These are phyloP conservation scores for Cryomyces minteri DNA, from an alignment of 495 filamentous ascomycete genomes.

Conservation along the genomic window DNA sequence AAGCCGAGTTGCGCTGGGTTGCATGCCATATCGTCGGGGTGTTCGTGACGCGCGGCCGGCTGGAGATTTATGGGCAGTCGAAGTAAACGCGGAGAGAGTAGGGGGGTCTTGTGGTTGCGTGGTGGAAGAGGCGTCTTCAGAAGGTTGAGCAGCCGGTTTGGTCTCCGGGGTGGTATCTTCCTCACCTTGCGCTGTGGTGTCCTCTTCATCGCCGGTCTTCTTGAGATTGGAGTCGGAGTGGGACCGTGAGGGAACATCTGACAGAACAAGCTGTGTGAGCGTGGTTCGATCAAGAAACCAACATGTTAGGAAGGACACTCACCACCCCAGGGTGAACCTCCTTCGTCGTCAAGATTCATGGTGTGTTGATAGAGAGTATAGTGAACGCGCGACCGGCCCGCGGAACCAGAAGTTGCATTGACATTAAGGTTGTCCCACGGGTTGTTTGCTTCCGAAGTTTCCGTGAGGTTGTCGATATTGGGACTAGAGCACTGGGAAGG, in stretches of 20 bases:
- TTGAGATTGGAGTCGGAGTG: constrained; percentile 13
- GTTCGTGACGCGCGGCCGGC: constrained; percentile 18
- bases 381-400: too few species aligned
- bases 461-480: too few species aligned
- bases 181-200: background rate
- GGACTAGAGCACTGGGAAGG: too few species aligned
- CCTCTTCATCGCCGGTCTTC: constrained; percentile 9
- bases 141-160: background rate
- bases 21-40: constrained; percentile 58
- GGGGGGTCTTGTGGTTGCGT: background rate
- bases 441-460: too few species aligned
- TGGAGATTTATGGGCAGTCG: background rate
- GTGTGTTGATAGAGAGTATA: background rate
- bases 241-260: constrained; percentile 21
- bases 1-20: constrained; percentile 64
- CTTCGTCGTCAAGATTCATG: constrained; percentile 21
- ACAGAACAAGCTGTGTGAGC: background rate
- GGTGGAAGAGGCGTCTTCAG: background rate
- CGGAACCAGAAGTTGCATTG: too few species aligned
- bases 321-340: constrained; percentile 23
- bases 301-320: background rate
- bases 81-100: background rate
- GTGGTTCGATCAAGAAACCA: background rate
- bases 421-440: too few species aligned
- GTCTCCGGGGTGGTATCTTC: background rate